Percentiles rank a stretch among this genome's conserved stretches.
Evolutionary conservation across 495 filamentous ascomycete species (phyloP).

Genomic region (Neurospora sublineolata): DNA sequence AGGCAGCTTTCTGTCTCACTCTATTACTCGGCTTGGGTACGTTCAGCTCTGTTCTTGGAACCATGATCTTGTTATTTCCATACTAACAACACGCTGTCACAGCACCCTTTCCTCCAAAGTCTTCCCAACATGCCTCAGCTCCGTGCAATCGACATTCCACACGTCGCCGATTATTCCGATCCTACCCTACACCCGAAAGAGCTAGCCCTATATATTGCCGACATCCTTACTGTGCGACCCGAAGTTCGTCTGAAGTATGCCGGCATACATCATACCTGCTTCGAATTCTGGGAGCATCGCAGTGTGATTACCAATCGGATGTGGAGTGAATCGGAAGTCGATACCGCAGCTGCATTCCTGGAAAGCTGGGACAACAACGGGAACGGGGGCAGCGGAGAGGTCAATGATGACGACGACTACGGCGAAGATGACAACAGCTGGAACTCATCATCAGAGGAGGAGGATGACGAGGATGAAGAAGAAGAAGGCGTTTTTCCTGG

Average conservation of each 20-base stretch:
- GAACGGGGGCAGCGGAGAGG: conserved; percentile 29
- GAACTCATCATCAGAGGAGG: conserved; percentile 16
- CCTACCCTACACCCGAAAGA: conserved; percentile 51
- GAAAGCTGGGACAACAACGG: conserved; percentile 35
- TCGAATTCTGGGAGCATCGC: conserved; percentile 69
- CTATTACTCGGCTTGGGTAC: conserved; percentile 80
- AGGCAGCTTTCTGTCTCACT: conserved; percentile 67
- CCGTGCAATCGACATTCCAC: conserved; percentile 65
- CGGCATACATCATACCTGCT: conserved; percentile 74
- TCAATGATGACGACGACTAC: conserved; percentile 40
- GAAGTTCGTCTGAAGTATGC: conserved; percentile 78
- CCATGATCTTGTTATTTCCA: background rate
- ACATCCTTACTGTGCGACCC: conserved; percentile 76
- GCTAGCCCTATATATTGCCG: conserved; percentile 70
- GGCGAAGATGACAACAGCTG: conserved; percentile 10
- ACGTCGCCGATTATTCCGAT: conserved; percentile 53
- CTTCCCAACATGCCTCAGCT: conserved; percentile 68
- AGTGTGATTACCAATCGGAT: conserved; percentile 23
- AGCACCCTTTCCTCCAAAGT: conserved; percentile 83
- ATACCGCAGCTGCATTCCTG: conserved; percentile 21
- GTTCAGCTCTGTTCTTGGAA: conserved; percentile 12
- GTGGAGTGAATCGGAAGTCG: conserved; percentile 2
- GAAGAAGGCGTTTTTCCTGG: background rate
- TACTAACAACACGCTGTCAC: conserved; percentile 10
- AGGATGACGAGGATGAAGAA: conserved; percentile 37